Evolutionary conservation across 441 rosid species (phyloP), one percentile per base, ranked within the genome.

Genomic region (Populus hybrid): DNA sequence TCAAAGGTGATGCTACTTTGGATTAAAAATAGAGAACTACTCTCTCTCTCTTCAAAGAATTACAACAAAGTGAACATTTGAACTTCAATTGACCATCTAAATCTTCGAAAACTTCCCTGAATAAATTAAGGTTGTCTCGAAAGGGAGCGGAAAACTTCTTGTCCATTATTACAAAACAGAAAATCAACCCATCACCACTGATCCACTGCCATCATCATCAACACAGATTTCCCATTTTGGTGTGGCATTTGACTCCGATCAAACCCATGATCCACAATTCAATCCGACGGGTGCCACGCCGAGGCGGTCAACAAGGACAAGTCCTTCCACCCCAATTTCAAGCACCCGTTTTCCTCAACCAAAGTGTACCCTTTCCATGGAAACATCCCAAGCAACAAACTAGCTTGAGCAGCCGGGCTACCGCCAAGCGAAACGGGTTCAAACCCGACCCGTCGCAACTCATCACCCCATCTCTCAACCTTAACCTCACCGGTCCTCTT

Each of bases 301-400:
- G 94, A 91, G 40, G 98, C 98, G 9, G 96, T 92, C 87, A 94
- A 78, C 86, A 91, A 70, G 2, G 97, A 90, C 78, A 94, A 83
- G 78, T 94, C 97, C 87, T 94, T 94, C 98, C 97, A 94, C 3
- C 98, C 98, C 38, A 94, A 84, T 36, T 91, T 93, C 82, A 94
- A 79, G 80, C 87, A 85, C 57, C 93, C 96, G 67, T 81, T 83
- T 35, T 94, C 93, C 85, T 94, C 91, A 19, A 89, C 92, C 72
- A 94, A 79, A 7, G 94, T 92, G 26, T 94, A 92, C 3, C 97
- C 97, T 80, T 91, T 90, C 96, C 98, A 89, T 6, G 97, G 97
- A 69, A 91, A 86, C 96, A 94, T 92, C 9, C 93, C 91, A 8
- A 94, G 85, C 80, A 94, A 78, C 81, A 94, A 84, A 63, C 91